Conservation (phyloP, 306 rosid species). For the Senna tora region DNA sequence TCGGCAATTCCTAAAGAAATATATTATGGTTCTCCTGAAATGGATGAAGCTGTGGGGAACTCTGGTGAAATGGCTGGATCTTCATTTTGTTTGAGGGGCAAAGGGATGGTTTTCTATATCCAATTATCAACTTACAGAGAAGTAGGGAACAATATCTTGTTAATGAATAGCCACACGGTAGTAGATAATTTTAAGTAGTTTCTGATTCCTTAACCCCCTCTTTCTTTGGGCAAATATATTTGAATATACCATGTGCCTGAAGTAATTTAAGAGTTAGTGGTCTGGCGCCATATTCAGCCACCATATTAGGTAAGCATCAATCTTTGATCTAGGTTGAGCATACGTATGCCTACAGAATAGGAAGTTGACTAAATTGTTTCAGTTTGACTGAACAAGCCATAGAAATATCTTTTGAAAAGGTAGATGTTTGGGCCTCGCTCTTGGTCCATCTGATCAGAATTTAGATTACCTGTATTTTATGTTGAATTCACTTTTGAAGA, state of each 20-base stretch:
- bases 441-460: background rate
- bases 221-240: background rate
- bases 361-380: background rate
- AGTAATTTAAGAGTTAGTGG: background rate
- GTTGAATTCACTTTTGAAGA: background rate
- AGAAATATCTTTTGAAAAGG: too few relatives aligned
- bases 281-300: background rate
- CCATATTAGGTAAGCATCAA: background rate
- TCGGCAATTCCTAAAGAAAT: background rate
- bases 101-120: background rate
- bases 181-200: background rate
- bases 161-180: background rate
- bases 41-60: background rate
- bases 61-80: background rate
- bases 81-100: background rate
- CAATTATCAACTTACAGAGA: background rate
- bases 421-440: background rate
- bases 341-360: background rate
- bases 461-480: background rate
- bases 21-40: background rate
- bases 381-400: background rate
- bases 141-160: background rate
- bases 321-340: slow-evolving; percentile 13
- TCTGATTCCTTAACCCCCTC: background rate
- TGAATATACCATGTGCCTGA: background rate